Conservation (phyloP, 2,329 filamentous ascomycete species). For the Clarireedia sp. region DNA sequence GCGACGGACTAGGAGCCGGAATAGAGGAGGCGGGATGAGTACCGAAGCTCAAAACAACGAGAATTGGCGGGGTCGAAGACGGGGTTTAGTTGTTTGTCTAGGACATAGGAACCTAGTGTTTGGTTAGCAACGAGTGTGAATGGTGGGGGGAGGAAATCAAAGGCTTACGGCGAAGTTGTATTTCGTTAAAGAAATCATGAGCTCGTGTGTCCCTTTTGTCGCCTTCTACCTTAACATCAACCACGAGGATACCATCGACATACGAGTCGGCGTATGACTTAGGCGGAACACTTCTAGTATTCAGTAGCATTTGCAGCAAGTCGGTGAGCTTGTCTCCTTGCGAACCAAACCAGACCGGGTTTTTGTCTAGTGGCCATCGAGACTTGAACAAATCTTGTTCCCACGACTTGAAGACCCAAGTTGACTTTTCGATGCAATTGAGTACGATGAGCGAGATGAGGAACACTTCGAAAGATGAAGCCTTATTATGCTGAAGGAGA, state of each 20-base stretch:
- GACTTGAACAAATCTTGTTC: conserved; percentile 46
- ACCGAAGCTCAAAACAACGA: conserved; percentile 43
- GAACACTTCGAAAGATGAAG: conserved; percentile 53
- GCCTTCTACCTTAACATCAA: conserved; percentile 31
- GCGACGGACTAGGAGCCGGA: conserved; percentile 4
- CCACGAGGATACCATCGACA: conserved; percentile 36
- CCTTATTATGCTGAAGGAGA: conserved; percentile 52
- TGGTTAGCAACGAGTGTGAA: conserved; percentile 9
- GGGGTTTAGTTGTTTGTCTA: conserved; percentile 26
- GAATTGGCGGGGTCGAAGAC: conserved; percentile 32
- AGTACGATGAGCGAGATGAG: conserved; percentile 54
- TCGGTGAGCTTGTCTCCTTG: conserved; percentile 53
- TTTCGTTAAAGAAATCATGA: conserved; percentile 44
- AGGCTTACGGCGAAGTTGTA: conserved; percentile 50
- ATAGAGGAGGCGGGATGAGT: conserved; percentile 41
- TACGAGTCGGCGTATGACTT: conserved; percentile 31
- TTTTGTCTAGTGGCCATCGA: conserved; percentile 53
- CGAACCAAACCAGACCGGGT: conserved; percentile 47
- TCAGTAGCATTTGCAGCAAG: conserved; percentile 52
- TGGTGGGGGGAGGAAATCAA: too few species aligned
- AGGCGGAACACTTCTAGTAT: conserved; percentile 52
- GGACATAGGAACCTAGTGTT: conserved; percentile 24
- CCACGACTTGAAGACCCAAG: conserved; percentile 62
- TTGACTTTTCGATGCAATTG: conserved; percentile 60
- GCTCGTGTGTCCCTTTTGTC: conserved; percentile 39